phyloP scores from a whole-genome alignment of 2,329 filamentous ascomycete genomes.

The Stemphylium lycopersici region DNA sequence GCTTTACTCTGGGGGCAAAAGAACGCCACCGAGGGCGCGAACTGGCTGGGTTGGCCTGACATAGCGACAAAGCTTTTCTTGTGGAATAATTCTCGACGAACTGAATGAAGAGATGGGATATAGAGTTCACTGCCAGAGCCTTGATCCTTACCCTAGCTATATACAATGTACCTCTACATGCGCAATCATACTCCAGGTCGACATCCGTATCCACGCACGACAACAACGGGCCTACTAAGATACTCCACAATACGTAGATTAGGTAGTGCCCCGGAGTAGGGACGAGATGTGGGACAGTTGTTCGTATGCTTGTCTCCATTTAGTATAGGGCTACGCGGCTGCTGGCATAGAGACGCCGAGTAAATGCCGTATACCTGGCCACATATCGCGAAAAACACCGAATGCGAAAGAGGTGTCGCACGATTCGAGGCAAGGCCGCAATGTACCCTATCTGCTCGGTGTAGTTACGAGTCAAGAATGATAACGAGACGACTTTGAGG shows the following conservation, averaged over 20 bases:
- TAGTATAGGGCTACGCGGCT: slow-evolving; percentile 1
- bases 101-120: neutral
- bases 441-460: neutral
- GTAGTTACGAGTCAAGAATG: neutral
- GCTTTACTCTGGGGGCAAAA: slow-evolving; percentile 32
- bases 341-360: slow-evolving; percentile 3
- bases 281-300: neutral
- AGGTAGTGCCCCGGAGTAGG: neutral
- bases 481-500: neutral
- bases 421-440: neutral
- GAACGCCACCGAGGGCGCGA: slow-evolving; percentile 20
- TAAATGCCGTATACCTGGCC: slow-evolving; percentile 35
- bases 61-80: neutral
- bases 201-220: neutral
- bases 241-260: neutral
- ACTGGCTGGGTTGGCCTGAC: neutral
- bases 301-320: slow-evolving; percentile 4
- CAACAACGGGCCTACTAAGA: neutral
- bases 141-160: neutral
- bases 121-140: neutral
- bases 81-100: neutral
- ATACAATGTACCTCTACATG: neutral
- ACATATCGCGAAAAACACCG: slow-evolving; percentile 40
- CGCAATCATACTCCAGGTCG: neutral
- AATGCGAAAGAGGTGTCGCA: slow-evolving; percentile 22